phyloP scores from a whole-genome alignment of 2,329 filamentous ascomycete species.

The Colletotrichum simmondsii region DNA sequence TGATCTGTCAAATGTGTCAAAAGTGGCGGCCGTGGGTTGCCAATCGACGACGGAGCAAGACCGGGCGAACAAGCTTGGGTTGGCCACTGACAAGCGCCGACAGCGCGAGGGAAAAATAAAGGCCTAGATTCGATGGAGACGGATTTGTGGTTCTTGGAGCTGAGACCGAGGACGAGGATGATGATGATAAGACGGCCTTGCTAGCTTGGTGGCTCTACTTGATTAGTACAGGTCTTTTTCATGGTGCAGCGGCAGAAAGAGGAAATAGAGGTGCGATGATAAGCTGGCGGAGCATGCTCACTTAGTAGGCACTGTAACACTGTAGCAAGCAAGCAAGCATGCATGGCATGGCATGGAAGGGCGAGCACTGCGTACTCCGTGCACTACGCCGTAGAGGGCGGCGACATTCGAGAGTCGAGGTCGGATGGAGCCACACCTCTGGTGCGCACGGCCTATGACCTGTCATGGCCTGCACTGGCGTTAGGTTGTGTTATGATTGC shows the following conservation, averaged over 20 bases:
- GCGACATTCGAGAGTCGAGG: neutral
- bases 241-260: neutral
- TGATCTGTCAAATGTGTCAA: neutral
- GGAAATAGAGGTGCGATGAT: constrained; percentile 19
- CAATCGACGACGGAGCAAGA: neutral
- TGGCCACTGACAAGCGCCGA: constrained; percentile 16
- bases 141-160: neutral
- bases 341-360: neutral
- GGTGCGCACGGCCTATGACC: constrained; percentile 17
- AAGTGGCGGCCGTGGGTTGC: neutral
- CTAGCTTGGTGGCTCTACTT: neutral
- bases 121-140: constrained; percentile 7
- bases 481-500: neutral
- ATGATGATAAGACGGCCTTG: constrained; percentile 4
- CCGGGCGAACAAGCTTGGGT: constrained; percentile 2
- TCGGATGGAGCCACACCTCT: constrained; percentile 10
- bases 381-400: neutral
- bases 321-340: neutral
- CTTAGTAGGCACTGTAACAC: no score
- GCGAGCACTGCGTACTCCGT: neutral
- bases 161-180: neutral
- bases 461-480: neutral
- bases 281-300: constrained; percentile 7
- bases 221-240: neutral
- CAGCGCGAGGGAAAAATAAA: constrained; percentile 12